Evolutionary conservation across 257 asterid species (phyloP), one percentile per base, ranked within the genome.

Genomic region (Nicotiana tabacum): DNA sequence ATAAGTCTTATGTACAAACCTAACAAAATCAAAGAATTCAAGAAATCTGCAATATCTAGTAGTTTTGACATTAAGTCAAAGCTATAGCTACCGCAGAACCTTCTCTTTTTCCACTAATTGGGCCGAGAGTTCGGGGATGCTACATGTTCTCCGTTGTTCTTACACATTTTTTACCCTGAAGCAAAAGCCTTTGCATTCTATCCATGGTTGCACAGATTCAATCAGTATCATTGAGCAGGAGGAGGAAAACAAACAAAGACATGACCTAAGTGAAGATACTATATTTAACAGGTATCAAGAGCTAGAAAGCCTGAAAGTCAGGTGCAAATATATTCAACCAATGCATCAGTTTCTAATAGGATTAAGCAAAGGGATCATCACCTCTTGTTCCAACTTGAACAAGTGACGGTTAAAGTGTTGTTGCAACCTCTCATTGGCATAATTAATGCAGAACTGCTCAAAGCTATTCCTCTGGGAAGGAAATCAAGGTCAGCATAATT

Each of bases 341-440:
- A 56, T 3, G 16, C 80, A 76, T 76, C 46, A 76, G 80, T 76
- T 48, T 81, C 46, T 81, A 81, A 66, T 66, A 62, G 72, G 57
- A 33, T 32, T 18, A 53, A 60, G 64, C 30, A 66, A 62, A 81
- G 13, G 46, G 43, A 43, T 58, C 33, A 82, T 82, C 83, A 96
- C 99, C 98, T 96, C 99, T 88, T 96, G 99, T 91, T 96, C 98
- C 91, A 96, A 87, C 87, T 96, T 96, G 91, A 96, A 96, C 89
- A 96, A 88, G 89, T 96, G 99, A 55, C 99, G 98, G 82, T 96
- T 96, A 85, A 96, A 96, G 87, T 96, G 99, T 82, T 96, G 99
- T 84, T 96, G 99, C 83, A 96, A 87, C 89, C 99, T 91, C 87
- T 96, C 99, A 39, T 96, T 96, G 78, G 99, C 97, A 89, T 96